These are phyloP conservation scores for Sclerotinia borealis DNA, from an alignment of 2,329 filamentous ascomycete genomes.

Conservation along the genomic window DNA sequence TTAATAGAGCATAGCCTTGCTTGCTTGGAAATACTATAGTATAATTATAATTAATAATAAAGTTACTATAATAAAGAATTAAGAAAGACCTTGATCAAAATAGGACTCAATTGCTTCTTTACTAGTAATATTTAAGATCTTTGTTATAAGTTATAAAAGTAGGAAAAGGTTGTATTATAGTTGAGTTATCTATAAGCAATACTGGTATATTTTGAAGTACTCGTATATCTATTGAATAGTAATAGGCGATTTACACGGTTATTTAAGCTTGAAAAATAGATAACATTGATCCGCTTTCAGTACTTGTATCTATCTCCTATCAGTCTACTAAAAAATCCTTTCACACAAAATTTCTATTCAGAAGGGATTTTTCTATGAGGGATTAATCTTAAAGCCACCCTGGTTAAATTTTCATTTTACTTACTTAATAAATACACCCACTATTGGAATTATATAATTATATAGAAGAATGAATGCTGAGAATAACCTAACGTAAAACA, in stretches of 20 bases:
- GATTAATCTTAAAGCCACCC: not conserved
- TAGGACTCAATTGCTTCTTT: not conserved
- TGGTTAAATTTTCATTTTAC: not conserved
- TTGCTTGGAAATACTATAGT: not conserved
- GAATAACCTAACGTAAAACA: not conserved
- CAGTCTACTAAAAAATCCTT: constrained; percentile 1
- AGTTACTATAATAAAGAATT: not conserved
- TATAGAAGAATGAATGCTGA: not conserved
- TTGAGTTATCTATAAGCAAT: no score
- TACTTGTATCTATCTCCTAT: not conserved
- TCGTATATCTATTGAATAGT: no score
- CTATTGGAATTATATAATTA: no score
- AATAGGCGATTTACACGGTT: not conserved
- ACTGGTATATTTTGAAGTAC: no score
- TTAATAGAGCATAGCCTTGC: not conserved
- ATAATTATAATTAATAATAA: not conserved
- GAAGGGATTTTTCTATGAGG: not conserved
- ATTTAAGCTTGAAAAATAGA: not conserved
- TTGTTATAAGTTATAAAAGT: not conserved
- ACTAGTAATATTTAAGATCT: not conserved
- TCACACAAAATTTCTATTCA: not conserved
- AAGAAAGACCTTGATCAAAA: not conserved
- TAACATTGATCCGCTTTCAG: not conserved
- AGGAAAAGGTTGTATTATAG: no score
- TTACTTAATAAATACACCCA: no score